Base-by-base conservation (phyloP, 345 rosid genomes). In the Syzygium grande region DNA sequence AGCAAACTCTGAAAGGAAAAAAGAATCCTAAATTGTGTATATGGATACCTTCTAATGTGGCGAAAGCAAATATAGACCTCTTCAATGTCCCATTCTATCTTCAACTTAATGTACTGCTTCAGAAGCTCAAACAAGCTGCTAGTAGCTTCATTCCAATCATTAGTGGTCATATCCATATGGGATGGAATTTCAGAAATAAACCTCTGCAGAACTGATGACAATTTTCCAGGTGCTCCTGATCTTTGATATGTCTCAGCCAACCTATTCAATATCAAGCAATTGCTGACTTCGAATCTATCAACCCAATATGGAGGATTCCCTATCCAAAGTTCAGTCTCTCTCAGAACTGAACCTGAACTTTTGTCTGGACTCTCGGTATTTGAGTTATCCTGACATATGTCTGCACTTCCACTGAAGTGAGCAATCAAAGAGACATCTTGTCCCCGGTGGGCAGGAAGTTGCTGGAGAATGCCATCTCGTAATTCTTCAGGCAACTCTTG, bases 241-340 rank as follows among this genome's bases (percentile, higher is more conserved):
- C 90, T 93, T 91, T 87, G 65, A 90, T 91, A 96, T 87, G 92
- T 91, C 84, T 95, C 95, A 53, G 98, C 94, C 83, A 96, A 54
- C 73, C 84, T 87, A 54, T 90, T 93, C 89, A 96, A 88, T 27
- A 90, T 89, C 87, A 77, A 88, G 87, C 89, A 89, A 79, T 92
- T 94, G 92, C 96, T 94, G 89, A 38, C 87, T 94, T 88, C 93
- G 90, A 95, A 97, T 84, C 91, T 91, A 61, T 93, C 93, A 88
- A 93, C 92, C 99, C 99, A 97, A 14, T 11, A 68, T 54, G 99
- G 99, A 86, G 99, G 99, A 92, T 90, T 90, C 86, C 98, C 99
- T 86, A 84, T 88, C 97, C 97, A 95, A 86, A 94, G 93, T 92
- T 91, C 86, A 68, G 85, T 88, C 68, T 54, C 88, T 38, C 83